Evolutionary conservation across 2,329 filamentous ascomycete species (phyloP).

Genomic region (Coniochaeta pulveracea): DNA sequence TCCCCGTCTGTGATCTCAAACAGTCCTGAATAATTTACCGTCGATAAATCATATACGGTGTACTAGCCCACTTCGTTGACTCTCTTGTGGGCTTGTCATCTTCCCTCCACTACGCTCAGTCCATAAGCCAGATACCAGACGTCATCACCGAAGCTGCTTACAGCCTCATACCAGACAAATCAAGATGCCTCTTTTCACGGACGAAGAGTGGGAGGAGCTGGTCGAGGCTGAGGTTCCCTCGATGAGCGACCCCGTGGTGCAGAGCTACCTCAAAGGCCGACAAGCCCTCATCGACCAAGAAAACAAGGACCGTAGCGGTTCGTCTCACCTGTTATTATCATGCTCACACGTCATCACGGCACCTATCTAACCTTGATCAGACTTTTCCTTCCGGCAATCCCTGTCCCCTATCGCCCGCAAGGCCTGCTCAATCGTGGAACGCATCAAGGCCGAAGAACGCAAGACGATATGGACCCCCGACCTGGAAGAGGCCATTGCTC

Average conservation of each 20-base stretch:
- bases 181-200: slow-evolving; percentile 25
- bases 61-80: no score
- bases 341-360: slow-evolving; percentile 18
- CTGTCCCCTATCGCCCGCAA: slow-evolving; percentile 69
- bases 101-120: no score
- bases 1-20: no score
- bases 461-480: slow-evolving; percentile 64
- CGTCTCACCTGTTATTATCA: slow-evolving; percentile 16
- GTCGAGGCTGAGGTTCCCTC: slow-evolving; percentile 43
- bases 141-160: no score
- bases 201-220: slow-evolving; percentile 50
- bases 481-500: slow-evolving; percentile 58
- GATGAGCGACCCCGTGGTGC: slow-evolving; percentile 61
- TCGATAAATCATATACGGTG: no score
- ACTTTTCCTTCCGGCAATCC: slow-evolving; percentile 58
- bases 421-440: slow-evolving; percentile 69
- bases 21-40: no score
- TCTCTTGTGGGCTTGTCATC: no score
- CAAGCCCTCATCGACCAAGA: slow-evolving; percentile 70
- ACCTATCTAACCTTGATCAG: slow-evolving; percentile 25
- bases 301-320: slow-evolving; percentile 70
- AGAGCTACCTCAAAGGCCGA: slow-evolving; percentile 69
- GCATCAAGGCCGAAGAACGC: slow-evolving; percentile 69
- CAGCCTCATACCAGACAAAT: no score
- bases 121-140: no score